Conservation (phyloP, 768 basidiomycete genomes). For the Mycena polygramma region DNA sequence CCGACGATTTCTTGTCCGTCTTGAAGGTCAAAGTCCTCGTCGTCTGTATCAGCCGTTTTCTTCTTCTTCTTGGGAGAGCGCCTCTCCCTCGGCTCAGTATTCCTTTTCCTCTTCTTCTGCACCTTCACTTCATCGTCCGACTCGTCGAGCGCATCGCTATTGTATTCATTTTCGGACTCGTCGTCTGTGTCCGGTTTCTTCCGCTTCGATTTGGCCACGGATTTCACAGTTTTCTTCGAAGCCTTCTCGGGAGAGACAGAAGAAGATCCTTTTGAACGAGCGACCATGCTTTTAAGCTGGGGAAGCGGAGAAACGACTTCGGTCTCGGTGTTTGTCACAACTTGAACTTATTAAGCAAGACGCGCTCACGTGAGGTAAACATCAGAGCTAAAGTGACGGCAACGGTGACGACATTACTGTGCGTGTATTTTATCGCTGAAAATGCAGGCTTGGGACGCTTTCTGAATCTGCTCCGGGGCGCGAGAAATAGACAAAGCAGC, state of each 20-base stretch:
- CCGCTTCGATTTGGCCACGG: conserved; percentile 5
- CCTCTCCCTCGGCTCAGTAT: conserved; percentile 45
- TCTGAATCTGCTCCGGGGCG: no score
- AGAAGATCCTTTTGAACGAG: conserved; percentile 17
- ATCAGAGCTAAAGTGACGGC: no score
- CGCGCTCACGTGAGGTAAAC: not conserved
- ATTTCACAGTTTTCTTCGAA: conserved; percentile 11
- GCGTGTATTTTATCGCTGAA: no score
- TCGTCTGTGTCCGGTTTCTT: conserved; percentile 20
- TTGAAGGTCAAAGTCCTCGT: conserved; percentile 60
- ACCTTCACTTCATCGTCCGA: conserved; percentile 43
- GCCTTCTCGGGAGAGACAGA: conserved; percentile 14
- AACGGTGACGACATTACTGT: no score
- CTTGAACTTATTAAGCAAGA: not conserved
- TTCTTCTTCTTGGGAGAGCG: conserved; percentile 44
- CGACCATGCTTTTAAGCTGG: conserved; percentile 1
- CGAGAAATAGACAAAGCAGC: no score
- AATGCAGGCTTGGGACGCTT: no score
- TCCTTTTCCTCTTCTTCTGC: conserved; percentile 41
- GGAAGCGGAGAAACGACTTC: not conserved
- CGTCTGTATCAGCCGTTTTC: conserved; percentile 53
- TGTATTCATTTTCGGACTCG: conserved; percentile 42
- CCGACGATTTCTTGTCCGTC: conserved; percentile 83
- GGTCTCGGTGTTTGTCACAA: no score
- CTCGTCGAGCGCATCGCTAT: conserved; percentile 63